These are phyloP conservation scores for Phellinidium pouzarii DNA, from an alignment of 1,284 basidiomycete genomes.

Conservation along the genomic window DNA sequence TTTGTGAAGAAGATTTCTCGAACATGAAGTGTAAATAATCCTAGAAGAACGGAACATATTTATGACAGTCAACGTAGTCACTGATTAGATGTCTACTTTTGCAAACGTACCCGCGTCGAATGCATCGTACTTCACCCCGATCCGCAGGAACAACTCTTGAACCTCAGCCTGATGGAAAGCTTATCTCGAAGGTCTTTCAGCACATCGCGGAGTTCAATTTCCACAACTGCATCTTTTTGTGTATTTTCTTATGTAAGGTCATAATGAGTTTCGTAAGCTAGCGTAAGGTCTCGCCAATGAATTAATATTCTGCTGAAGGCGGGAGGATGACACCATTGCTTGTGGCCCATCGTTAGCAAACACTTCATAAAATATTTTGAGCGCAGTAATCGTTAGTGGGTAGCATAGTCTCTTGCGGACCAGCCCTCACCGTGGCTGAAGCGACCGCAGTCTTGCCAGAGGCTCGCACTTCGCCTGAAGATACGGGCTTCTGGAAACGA, in stretches of 20 bases:
- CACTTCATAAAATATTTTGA: neutral
- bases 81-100: neutral
- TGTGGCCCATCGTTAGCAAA: constrained; percentile 40
- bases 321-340: constrained; percentile 48
- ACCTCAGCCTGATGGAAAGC: constrained; percentile 35
- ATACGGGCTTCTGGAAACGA: constrained; percentile 47
- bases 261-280: neutral
- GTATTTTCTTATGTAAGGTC: constrained; percentile 16
- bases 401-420: constrained; percentile 42
- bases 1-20: too few species aligned
- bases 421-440: constrained; percentile 49
- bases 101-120: constrained; percentile 16
- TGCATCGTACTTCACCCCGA: constrained; percentile 42
- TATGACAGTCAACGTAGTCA: too few species aligned
- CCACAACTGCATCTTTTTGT: constrained; percentile 34
- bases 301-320: constrained; percentile 58
- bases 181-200: constrained; percentile 55
- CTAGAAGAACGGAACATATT: too few species aligned
- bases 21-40: too few species aligned
- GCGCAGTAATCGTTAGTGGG: constrained; percentile 29
- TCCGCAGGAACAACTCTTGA: constrained; percentile 43
- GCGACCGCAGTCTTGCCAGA: constrained; percentile 54
- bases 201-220: constrained; percentile 43
- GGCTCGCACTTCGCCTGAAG: constrained; percentile 51
- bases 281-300: constrained; percentile 40